Base-by-base conservation (phyloP, 2,329 filamentous ascomycete species). In the Sporothrix inflata region DNA sequence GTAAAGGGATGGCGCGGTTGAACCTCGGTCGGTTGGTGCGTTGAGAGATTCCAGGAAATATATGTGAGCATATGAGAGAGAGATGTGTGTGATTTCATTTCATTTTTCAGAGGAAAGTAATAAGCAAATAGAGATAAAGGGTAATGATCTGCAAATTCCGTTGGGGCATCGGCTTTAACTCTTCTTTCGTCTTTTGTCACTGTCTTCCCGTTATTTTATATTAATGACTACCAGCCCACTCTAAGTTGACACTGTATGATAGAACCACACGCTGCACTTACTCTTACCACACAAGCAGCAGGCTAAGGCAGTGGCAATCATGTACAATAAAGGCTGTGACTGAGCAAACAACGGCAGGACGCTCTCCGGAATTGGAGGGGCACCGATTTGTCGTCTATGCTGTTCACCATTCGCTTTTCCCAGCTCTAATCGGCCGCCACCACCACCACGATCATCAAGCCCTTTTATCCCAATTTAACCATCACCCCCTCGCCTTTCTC, bases 401-500 rank as follows among this genome's bases (percentile, higher is more conserved):
- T 34, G n/a, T 60, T 7, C 12, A 16, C 19, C 30, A 34, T 12
- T 38, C n/a, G 55, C n/a, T n/a, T 51, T 9, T 38, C 11, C 30
- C 7, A 60, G 12, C 38, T 27, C 30, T n/a, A n/a, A n/a, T n/a
- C n/a, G n/a, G n/a, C 40, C 40, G 40, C 16, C 55, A 60, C 55
- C 30, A 60, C 16, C 19, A 38, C 19, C 57, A 16, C 34, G n/a
- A n/a, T n/a, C 16, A 60, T 12, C 57, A n/a, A 19, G 8, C 30
- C 38, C 57, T 40, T 21, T 61, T 61, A 61, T 61, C 57, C 57
- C 34, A 61, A 40, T 61, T 61, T 61, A 61, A 9, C 57, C 57
- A 30, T 40, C 57, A 24, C 19, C 34, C 34, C 19, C 30, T 40
- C 30, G 19, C 34, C 27, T 16, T 5, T 6, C 24, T 55, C 24